phyloP scores from a whole-genome alignment of 805 yeast species.

The Martiniozyma abietophila region DNA sequence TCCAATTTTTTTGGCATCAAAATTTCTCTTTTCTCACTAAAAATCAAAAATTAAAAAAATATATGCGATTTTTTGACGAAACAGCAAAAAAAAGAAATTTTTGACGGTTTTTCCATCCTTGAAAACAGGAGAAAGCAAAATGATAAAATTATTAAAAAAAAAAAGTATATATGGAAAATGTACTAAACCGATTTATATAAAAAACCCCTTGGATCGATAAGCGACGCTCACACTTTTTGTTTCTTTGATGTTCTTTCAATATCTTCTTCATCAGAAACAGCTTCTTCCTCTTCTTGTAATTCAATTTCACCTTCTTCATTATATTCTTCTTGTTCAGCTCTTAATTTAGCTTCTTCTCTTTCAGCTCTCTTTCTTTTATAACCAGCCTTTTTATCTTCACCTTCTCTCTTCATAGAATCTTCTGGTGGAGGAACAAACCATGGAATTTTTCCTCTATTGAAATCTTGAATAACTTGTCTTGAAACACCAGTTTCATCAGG shows the following conservation, averaged over 20 bases:
- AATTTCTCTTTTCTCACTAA: too few species aligned
- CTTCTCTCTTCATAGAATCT: slow-evolving; percentile 48
- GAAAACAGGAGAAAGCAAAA: too few species aligned
- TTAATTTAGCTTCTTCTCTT: slow-evolving; percentile 28
- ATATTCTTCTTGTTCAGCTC: slow-evolving; percentile 18
- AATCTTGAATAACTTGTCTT: slow-evolving; percentile 83
- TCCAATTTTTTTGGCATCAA: too few species aligned
- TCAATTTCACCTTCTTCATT: slow-evolving; percentile 17
- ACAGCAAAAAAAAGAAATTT: too few species aligned
- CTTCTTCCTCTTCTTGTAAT: slow-evolving; percentile 21
- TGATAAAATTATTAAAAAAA: too few species aligned
- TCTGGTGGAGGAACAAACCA: slow-evolving; percentile 96
- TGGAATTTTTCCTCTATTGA: slow-evolving; percentile 95
- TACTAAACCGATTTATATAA: too few species aligned
- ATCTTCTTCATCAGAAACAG: slow-evolving; percentile 18
- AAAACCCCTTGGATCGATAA: too few species aligned
- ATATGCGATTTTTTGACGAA: too few species aligned
- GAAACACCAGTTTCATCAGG: slow-evolving; percentile 94
- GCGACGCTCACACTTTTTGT: slow-evolving; percentile 13
- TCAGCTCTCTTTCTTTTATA: slow-evolving; percentile 46
- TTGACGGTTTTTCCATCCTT: too few species aligned
- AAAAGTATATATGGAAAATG: too few species aligned
- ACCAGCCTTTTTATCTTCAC: slow-evolving; percentile 46
- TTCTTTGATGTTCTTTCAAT: slow-evolving; percentile 15
- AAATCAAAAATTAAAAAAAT: too few species aligned